Percentiles rank a stretch among this genome's conserved stretches.
These are phyloP conservation scores for Fusarium phyllophilum DNA, from an alignment of 2,329 filamentous ascomycete species.

Conservation along the genomic window DNA sequence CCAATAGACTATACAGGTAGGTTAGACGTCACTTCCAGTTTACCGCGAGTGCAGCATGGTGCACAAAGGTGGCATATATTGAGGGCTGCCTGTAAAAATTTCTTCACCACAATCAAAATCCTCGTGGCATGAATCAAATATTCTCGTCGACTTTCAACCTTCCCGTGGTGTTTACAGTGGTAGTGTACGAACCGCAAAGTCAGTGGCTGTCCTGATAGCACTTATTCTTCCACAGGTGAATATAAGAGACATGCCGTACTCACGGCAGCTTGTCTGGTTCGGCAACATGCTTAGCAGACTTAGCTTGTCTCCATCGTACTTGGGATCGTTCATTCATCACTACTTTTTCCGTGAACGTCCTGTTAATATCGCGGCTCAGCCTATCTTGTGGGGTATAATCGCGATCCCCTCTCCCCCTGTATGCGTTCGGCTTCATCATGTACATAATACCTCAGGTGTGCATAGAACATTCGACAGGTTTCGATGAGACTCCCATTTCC, in stretches of 20 bases:
- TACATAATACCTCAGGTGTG: neutral
- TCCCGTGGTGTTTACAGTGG: neutral
- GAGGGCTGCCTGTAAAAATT: neutral
- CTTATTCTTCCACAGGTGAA: neutral
- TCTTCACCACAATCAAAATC: neutral
- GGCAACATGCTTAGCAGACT: neutral
- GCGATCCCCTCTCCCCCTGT: neutral
- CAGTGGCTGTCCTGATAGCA: neutral
- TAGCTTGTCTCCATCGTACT: neutral
- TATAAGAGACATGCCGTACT: neutral
- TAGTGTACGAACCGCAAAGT: neutral
- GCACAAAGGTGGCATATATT: neutral
- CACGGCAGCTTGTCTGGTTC: neutral
- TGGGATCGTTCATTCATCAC: neutral
- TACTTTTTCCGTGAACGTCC: neutral
- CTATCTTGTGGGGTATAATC: neutral
- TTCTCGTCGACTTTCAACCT: neutral
- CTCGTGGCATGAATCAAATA: neutral
- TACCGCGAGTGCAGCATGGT: neutral
- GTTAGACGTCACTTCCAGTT: neutral
- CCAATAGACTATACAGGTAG: neutral
- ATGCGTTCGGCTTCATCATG: neutral
- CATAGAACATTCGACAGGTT: constrained; percentile 3
- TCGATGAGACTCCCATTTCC: neutral
- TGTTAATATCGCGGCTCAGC: neutral